phyloP scores from a whole-genome alignment of 1,284 basidiomycete species.

The Fomitopsis palustris region DNA sequence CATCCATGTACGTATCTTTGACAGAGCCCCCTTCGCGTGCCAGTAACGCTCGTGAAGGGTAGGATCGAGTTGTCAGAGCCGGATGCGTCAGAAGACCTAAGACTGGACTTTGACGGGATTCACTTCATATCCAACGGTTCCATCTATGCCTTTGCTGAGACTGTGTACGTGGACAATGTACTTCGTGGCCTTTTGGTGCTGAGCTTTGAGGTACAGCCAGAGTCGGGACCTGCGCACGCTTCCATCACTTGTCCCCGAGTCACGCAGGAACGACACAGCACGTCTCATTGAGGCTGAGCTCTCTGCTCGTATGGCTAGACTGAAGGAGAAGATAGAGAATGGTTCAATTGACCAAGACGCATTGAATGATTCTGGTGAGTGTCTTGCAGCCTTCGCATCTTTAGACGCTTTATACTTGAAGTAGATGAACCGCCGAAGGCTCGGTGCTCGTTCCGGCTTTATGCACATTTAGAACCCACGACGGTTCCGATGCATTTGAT shows the following conservation, averaged over 20 bases:
- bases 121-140: slow-evolving; percentile 78
- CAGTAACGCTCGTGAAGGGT: slow-evolving; percentile 42
- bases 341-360: slow-evolving; percentile 49
- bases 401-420: not conserved
- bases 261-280: slow-evolving; percentile 57
- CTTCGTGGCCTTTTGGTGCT: not conserved
- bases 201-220: slow-evolving; percentile 33
- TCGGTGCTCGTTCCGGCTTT: slow-evolving; percentile 61
- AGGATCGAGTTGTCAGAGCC: slow-evolving; percentile 62
- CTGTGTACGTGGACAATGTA: slow-evolving; percentile 42
- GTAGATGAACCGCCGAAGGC: slow-evolving; percentile 49
- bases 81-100: slow-evolving; percentile 49
- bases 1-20: slow-evolving; percentile 51
- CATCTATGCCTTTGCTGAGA: slow-evolving; percentile 71
- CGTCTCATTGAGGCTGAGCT: slow-evolving; percentile 67
- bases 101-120: slow-evolving; percentile 73
- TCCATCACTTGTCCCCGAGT: slow-evolving; percentile 58
- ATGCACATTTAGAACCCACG: slow-evolving; percentile 56
- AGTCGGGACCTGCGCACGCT: slow-evolving; percentile 66
- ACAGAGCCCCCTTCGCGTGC: not conserved
- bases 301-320: slow-evolving; percentile 49
- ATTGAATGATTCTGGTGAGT: slow-evolving; percentile 7
- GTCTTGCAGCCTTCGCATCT: not conserved
- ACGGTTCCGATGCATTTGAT: slow-evolving; percentile 49
- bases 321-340: slow-evolving; percentile 59